These are phyloP conservation scores for Byssochlamys sp. DNA, from an alignment of 2,329 filamentous ascomycete genomes.

Conservation along the genomic window DNA sequence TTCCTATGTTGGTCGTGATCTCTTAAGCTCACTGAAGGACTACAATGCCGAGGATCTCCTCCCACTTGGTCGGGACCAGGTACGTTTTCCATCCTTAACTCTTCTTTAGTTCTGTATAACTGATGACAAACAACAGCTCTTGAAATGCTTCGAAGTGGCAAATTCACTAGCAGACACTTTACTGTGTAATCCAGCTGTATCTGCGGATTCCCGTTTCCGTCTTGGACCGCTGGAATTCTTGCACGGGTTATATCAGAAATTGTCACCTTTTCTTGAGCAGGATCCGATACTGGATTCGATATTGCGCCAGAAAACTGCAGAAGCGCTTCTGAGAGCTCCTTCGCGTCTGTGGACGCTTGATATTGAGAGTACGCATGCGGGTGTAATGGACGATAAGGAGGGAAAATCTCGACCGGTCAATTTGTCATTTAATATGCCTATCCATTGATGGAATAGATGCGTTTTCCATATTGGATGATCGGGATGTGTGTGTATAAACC, in stretches of 20 bases:
- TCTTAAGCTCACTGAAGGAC: slow-evolving; percentile 14
- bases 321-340: slow-evolving; percentile 17
- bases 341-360: slow-evolving; percentile 12
- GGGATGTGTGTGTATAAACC: background rate
- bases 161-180: slow-evolving; percentile 22
- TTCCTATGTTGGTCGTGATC: slow-evolving; percentile 14
- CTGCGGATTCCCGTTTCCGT: slow-evolving; percentile 6
- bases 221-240: slow-evolving; percentile 19
- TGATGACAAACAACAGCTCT: slow-evolving; percentile 9
- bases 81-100: slow-evolving; percentile 4
- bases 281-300: slow-evolving; percentile 18
- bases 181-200: slow-evolving; percentile 8
- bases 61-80: slow-evolving; percentile 22
- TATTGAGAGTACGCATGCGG: background rate
- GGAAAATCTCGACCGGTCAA: background rate
- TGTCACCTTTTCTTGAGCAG: slow-evolving; percentile 19
- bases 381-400: background rate
- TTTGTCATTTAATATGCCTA: background rate
- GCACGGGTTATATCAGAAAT: slow-evolving; percentile 21
- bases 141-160: slow-evolving; percentile 24
- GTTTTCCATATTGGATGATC: background rate
- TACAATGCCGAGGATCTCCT: slow-evolving; percentile 18
- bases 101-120: background rate
- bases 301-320: slow-evolving; percentile 18
- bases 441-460: background rate